A percentile compares a stretch with the other conserved stretches of the same genome.
phyloP scores from a whole-genome alignment of 2,329 filamentous ascomycete genomes.

The Teratosphaeria gauchensis region DNA sequence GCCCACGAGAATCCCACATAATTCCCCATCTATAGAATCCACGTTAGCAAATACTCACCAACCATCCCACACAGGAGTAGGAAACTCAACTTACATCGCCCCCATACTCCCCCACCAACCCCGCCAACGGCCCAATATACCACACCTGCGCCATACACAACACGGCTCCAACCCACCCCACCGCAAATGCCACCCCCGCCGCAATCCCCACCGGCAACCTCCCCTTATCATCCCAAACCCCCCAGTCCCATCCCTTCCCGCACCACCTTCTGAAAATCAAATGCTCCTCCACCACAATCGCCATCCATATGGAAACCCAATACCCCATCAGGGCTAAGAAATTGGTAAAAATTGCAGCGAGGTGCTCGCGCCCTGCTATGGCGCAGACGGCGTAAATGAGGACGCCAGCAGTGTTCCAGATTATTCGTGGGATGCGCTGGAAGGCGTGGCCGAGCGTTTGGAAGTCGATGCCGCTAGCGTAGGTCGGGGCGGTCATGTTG shows the following conservation, averaged over 20 bases:
- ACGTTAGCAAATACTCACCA: not conserved
- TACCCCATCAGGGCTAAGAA: constrained; percentile 63
- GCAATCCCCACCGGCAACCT: constrained; percentile 55
- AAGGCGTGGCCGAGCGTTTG: constrained; percentile 54
- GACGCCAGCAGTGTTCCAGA: constrained; percentile 55
- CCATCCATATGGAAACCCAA: constrained; percentile 57
- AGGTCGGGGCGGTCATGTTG: constrained; percentile 57
- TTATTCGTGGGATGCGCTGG: constrained; percentile 49
- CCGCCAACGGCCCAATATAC: constrained; percentile 56
- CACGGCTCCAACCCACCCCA: constrained; percentile 57
- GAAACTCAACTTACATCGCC: constrained; percentile 49
- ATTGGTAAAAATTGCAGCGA: constrained; percentile 58
- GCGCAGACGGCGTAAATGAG: constrained; percentile 57
- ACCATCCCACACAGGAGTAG: too few species aligned
- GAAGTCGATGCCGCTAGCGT: constrained; percentile 57
- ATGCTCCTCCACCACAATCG: constrained; percentile 53
- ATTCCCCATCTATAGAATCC: constrained; percentile 40
- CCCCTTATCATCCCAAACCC: constrained; percentile 48
- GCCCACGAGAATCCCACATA: constrained; percentile 54
- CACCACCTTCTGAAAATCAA: constrained; percentile 47
- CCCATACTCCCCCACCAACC: constrained; percentile 47
- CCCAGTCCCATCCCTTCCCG: constrained; percentile 48
- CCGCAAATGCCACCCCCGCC: constrained; percentile 49
- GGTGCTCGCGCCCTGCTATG: constrained; percentile 49
- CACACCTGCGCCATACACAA: constrained; percentile 61